These are phyloP conservation scores for Colletotrichum sp. DNA, from an alignment of 2,329 filamentous ascomycete species.

Conservation along the genomic window DNA sequence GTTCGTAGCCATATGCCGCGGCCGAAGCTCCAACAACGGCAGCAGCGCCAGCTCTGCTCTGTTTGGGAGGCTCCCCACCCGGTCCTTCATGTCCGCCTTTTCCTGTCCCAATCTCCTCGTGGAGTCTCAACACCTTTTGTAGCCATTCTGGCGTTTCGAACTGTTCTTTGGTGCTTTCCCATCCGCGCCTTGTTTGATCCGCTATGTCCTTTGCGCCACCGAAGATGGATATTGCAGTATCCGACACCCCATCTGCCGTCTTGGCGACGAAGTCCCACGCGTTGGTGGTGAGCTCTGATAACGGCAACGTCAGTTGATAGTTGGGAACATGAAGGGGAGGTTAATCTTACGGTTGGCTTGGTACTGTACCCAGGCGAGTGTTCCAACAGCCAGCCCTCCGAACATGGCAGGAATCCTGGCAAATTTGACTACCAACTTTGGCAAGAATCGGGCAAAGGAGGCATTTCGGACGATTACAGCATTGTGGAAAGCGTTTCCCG, in stretches of 20 bases:
- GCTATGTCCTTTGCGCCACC: slow-evolving; percentile 76
- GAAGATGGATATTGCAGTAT: slow-evolving; percentile 72
- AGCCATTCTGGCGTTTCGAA: slow-evolving; percentile 78
- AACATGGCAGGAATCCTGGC: slow-evolving; percentile 88
- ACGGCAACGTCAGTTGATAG: neutral
- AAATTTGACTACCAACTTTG: slow-evolving; percentile 90
- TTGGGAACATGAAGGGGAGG: neutral
- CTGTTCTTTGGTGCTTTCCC: slow-evolving; percentile 82
- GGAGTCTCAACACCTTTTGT: slow-evolving; percentile 69
- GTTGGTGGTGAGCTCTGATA: slow-evolving; percentile 74
- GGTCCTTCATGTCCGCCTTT: slow-evolving; percentile 50
- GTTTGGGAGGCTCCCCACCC: slow-evolving; percentile 60
- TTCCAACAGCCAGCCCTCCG: slow-evolving; percentile 85
- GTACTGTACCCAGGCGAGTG: slow-evolving; percentile 92
- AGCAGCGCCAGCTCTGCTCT: slow-evolving; percentile 64
- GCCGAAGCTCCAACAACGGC: slow-evolving; percentile 75
- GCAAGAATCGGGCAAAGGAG: slow-evolving; percentile 72
- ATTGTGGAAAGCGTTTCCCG: slow-evolving; percentile 86
- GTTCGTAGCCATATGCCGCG: slow-evolving; percentile 79
- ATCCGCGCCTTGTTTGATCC: slow-evolving; percentile 79
- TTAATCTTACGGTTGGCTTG: slow-evolving; percentile 78
- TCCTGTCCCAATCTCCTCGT: slow-evolving; percentile 63
- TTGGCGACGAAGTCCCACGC: slow-evolving; percentile 76
- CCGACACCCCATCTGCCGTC: slow-evolving; percentile 74
- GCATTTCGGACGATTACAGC: slow-evolving; percentile 67